Evolutionary conservation across 176 grass and related monocot genomes (phyloP), one percentile per base, ranked within the genome.

Genomic region (Paspalum notatum): DNA sequence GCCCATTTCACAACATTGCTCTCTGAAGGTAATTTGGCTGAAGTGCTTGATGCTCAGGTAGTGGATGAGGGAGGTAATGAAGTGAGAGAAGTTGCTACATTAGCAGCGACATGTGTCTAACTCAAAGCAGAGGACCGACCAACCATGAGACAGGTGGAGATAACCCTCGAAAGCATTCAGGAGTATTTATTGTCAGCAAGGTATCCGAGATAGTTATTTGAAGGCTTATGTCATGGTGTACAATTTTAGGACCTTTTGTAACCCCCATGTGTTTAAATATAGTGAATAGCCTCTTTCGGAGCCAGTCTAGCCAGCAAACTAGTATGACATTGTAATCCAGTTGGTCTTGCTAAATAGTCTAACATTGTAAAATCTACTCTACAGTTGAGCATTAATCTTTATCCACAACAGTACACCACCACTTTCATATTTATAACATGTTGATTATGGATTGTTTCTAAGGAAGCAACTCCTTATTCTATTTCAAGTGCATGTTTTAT

Each of bases 111-210:
- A 44, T 67, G 64, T 22, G 40, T 67, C 17, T 12, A n/a, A 9
- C 64, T 67, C 5, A 67, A 67, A 13, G 64, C 5, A 67, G 64
- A 67, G 20, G 64, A 67, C 40, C 40, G 62, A 3, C 64, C 64
- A 12, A 67, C 40, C 14, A 67, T 64, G 62, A 67, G 64, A 67
- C 64, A 67, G 6, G 64, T 67, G 40, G 64, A 67, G 40, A 44
- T 43, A 40, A 22, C 38, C 9, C 40, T 40, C 40, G 62, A 65
- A 65, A 41, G 16, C 62, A 41, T 65, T 17, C 62, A 65, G 44
- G 64, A 67, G 10, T 67, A 6, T 10, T 18, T 67, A 9, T 12
- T 67, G 18, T 67, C 64, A 43, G 38, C 64, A 12, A 44, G 40
- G 1, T 67, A 44, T 20, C 64, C 40, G 1, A 18, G 64, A 3